Evolutionary conservation across 2,329 filamentous ascomycete genomes (phyloP), one percentile per base, ranked within the genome.

Genomic region (Exophiala viscosa): DNA sequence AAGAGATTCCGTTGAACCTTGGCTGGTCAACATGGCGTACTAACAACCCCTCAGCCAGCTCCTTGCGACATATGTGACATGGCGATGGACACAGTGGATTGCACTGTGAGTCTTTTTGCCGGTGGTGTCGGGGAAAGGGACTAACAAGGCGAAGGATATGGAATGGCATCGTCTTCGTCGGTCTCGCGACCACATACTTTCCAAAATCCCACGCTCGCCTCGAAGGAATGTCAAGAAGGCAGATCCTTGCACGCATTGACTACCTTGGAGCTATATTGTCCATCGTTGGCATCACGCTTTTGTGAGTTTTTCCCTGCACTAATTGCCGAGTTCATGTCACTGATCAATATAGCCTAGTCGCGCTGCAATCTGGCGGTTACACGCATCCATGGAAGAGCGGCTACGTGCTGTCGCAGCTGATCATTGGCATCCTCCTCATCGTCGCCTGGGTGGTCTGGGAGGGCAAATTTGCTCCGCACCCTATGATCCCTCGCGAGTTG

Each of bases 31-130:
- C 9, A 4, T n/a, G 4, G 9, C 9, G n/a, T n/a, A n/a, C 15
- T 4, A 36, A 4, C 34, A 3, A 14, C 34, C 34, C 9, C 4
- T 36, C 34, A 14, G 73, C 18, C 81, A 85, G 63, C 71, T 84
- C 15, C 75, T 78, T 50, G 69, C 74, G 6, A n/a, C 35, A 8
- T 62, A 74, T 48, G 64, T 66, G 8, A 67, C 59, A 33, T 76
- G 73, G 55, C 20, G 55, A 42, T 58, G 45, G 42, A 17, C 42
- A 4, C n/a, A 41, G 5, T 52, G 55, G 52, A 54, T 58, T n/a
- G 31, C 20, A 15, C 8, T 48, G 45, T 53, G 35, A 48, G 45
- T 35, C n/a, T n/a, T n/a, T n/a, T n/a, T n/a, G n/a, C n/a, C n/a
- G n/a, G n/a, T n/a, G n/a, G n/a, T n/a, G n/a, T n/a, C n/a, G n/a